Percentiles rank a stretch among this genome's conserved stretches.
These are phyloP conservation scores for Pythium grandisporangium DNA, from an alignment of 352 stramenopile species.

Conservation along the genomic window DNA sequence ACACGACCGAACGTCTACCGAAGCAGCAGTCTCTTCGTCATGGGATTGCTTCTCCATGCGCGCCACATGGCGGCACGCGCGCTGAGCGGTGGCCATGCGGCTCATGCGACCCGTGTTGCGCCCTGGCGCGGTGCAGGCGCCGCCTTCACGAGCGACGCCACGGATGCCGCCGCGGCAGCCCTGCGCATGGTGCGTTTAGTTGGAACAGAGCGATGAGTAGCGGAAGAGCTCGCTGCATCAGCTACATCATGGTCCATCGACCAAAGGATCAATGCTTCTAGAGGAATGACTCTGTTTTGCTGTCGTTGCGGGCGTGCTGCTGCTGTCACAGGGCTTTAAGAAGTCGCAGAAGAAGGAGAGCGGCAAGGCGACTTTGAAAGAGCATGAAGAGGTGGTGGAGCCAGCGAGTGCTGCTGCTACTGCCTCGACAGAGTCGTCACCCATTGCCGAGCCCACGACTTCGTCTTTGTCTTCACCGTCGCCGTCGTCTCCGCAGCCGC, in stretches of 20 bases:
- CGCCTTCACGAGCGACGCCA: constrained; percentile 56
- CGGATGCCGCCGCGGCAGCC: constrained; percentile 54
- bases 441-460: constrained; percentile 13
- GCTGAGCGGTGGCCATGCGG: no score
- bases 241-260: no score
- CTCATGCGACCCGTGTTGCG: no score
- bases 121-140: no score
- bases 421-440: constrained; percentile 1
- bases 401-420: not conserved
- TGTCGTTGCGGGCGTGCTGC: no score
- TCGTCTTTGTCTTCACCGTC: no score
- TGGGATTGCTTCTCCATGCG: constrained; percentile 27
- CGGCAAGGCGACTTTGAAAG: not conserved
- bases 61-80: constrained; percentile 10
- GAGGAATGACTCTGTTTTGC: no score
- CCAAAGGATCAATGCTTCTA: no score
- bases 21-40: no score
- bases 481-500: constrained; percentile 50
- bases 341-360: constrained; percentile 36
- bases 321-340: constrained; percentile 41
- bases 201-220: no score
- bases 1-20: no score
- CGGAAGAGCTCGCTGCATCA: no score
- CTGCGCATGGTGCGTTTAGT: constrained; percentile 67
- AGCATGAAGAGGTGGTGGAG: constrained; percentile 3